Conservation (phyloP, 768 basidiomycete species). For the Udeniomyces megalosporus region DNA sequence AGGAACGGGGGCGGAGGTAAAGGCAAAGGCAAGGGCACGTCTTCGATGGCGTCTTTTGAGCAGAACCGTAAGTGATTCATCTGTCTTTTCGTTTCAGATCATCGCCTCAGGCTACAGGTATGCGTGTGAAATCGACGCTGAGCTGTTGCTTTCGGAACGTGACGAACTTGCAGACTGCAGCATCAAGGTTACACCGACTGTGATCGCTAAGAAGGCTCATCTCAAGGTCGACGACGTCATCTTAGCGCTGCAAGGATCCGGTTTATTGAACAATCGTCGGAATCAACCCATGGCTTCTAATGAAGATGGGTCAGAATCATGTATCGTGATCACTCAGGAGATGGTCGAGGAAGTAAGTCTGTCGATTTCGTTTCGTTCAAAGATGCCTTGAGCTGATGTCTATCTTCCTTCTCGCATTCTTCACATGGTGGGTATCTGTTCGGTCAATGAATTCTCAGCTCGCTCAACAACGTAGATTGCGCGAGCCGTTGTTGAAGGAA, state of each 20-base stretch:
- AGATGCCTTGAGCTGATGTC: neutral
- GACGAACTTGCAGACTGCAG: neutral
- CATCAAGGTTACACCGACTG: constrained; percentile 43
- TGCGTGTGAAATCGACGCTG: too few species aligned
- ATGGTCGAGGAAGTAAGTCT: constrained; percentile 48
- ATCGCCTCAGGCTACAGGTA: too few species aligned
- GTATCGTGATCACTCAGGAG: constrained; percentile 45
- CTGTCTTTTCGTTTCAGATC: neutral
- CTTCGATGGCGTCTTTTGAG: constrained; percentile 2
- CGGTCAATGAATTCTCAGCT: neutral
- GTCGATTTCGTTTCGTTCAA: too few species aligned
- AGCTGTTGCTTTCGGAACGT: neutral
- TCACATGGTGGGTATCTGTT: neutral
- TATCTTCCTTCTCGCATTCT: neutral
- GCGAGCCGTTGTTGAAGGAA: neutral
- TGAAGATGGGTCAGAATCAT: constrained; percentile 31
- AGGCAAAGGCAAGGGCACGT: neutral
- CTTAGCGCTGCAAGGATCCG: constrained; percentile 75
- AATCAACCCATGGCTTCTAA: constrained; percentile 26
- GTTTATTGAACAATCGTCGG: constrained; percentile 38
- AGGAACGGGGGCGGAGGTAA: too few species aligned
- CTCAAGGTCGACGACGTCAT: constrained; percentile 71
- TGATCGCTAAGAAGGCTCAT: constrained; percentile 61
- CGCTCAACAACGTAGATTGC: neutral
- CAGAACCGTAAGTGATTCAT: neutral